Percentiles rank a stretch among this genome's conserved stretches.
Conservation (phyloP, 108 stramenopile genomes). For the Chaetoceros muelleri region DNA sequence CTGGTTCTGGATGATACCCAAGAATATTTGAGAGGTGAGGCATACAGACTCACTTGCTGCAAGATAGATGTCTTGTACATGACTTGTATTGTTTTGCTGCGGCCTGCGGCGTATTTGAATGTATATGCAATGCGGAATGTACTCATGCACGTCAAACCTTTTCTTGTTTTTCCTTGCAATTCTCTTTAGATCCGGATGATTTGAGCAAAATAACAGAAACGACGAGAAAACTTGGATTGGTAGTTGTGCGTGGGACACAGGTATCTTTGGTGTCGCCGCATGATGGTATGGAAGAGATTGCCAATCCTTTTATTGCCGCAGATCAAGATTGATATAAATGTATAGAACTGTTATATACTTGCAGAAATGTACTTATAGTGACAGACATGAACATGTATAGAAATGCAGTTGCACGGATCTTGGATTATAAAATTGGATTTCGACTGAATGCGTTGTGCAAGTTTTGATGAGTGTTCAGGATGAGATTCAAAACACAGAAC, state of each 20-base stretch:
- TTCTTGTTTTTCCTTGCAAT: neutral
- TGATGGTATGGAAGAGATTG: constrained; percentile 83
- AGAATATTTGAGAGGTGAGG: constrained; percentile 68
- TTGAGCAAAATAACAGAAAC: constrained; percentile 47
- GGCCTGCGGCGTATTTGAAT: too few relatives aligned
- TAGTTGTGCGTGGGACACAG: constrained; percentile 78
- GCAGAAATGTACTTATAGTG: too few relatives aligned
- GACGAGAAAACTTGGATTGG: constrained; percentile 60
- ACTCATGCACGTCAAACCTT: neutral
- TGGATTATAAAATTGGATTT: too few relatives aligned
- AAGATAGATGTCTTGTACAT: neutral
- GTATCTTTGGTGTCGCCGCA: constrained; percentile 76
- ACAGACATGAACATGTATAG: too few relatives aligned
- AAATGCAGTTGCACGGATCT: too few relatives aligned
- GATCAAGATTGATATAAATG: constrained; percentile 36
- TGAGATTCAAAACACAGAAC: too few relatives aligned
- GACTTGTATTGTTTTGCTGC: constrained; percentile 1
- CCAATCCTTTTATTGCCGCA: constrained; percentile 69
- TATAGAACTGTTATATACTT: neutral
- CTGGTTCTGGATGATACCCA: constrained; percentile 79
- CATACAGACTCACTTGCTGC: neutral
- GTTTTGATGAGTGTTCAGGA: too few relatives aligned
- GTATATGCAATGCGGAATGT: neutral
- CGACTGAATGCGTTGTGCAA: too few relatives aligned
- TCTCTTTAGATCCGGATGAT: constrained; percentile 49